Base-by-base conservation (phyloP, 78 protist species). In the Polysphondylium violaceum region DNA sequence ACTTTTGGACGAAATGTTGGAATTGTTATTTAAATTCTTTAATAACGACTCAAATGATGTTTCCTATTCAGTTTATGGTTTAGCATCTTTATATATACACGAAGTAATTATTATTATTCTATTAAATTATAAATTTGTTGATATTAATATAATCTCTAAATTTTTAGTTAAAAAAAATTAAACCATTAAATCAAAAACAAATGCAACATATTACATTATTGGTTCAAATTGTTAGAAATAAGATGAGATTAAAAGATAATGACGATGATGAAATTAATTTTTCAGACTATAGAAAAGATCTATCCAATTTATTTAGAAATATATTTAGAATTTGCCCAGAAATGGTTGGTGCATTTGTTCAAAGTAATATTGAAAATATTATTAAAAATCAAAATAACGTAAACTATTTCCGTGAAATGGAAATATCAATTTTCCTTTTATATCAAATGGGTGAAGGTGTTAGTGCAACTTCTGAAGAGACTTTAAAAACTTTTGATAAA, bases 301-400 rank as follows among this genome's bases (percentile, higher is more conserved):
- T 83, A 9, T 53, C 91, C 7, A 55, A 27, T 41, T 56, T 68
- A 21, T 83, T 83, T 71, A 83, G 91, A 59, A 83, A 83, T 58
- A 83, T 83, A 61, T 83, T 83, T 83, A 50, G 91, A 36, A 67
- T 83, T 41, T 69, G 91, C 58, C 91, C 91, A 69, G 91, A 83
- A 17, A 69, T 83, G 79, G 91, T 83, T 23, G 79, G 77, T 14
- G 21, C 60, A 25, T 83, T 83, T 29, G 58, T 83, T 23, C 60
- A 73, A 33, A 25, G 16, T 2, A 25, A 25, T 27, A 19, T 83
- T 3, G 33, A 29, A 35, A 81, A 43, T 21, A 68, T 81, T n/a
- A 44, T 68, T 8, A 50, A 65, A 55, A 23, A 56, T 38, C 73
- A 29, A 44, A 8, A 19, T 36, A 17, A 36, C 21, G 36, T 14